Evolutionary conservation across 352 stramenopile genomes (phyloP).

Genomic region (Paralagenidium karlingii): DNA sequence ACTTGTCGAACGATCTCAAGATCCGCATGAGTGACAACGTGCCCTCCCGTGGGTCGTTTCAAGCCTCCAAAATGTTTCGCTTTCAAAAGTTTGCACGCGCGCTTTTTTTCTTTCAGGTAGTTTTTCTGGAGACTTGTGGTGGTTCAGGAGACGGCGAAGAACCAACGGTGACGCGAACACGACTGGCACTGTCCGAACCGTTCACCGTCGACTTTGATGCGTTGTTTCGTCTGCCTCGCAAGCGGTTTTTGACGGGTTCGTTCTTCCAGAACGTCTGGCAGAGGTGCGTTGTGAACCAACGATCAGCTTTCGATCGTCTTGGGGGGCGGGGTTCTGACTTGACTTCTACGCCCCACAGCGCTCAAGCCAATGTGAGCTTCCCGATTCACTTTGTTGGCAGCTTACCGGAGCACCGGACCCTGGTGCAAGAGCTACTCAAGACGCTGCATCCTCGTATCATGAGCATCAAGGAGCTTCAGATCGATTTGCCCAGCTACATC

Average conservation of each 20-base stretch:
- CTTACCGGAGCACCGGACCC: no score
- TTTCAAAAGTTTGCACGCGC: slow-evolving; percentile 41
- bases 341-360: no score
- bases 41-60: slow-evolving; percentile 40
- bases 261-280: slow-evolving; percentile 46
- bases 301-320: no score
- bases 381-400: no score
- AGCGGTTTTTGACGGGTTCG: slow-evolving; percentile 14
- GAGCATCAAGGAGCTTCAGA: no score
- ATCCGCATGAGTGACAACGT: slow-evolving; percentile 36
- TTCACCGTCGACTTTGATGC: slow-evolving; percentile 31
- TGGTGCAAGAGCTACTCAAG: no score
- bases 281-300: slow-evolving; percentile 24
- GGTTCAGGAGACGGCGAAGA: slow-evolving; percentile 8
- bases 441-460: no score
- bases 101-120: slow-evolving; percentile 43
- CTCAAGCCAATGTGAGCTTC: no score
- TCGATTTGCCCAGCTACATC: no score
- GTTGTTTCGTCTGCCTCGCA: slow-evolving; percentile 17
- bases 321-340: no score
- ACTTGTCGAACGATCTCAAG: slow-evolving; percentile 41
- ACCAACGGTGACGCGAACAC: slow-evolving; percentile 3
- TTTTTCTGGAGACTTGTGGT: slow-evolving; percentile 15
- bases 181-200: slow-evolving; percentile 6
- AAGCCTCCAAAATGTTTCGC: slow-evolving; percentile 49